Base-by-base conservation (phyloP, 257 asterid genomes). In the Rehmannia glutinosa region DNA sequence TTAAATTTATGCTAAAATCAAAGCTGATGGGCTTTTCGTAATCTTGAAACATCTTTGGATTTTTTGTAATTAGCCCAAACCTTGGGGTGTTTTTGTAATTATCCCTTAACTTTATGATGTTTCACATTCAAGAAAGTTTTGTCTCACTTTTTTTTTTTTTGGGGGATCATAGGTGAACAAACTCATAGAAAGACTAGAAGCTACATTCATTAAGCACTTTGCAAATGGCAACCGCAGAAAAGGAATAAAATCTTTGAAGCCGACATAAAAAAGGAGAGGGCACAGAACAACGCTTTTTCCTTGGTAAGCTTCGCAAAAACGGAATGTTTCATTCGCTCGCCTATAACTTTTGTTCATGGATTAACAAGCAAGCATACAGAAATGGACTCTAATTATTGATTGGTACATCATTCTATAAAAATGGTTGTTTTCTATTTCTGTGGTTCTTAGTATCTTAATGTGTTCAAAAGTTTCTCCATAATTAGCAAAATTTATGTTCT, bases 151-250 rank as follows among this genome's bases (percentile, higher is more conserved):
- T 38, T 17, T 38, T 4, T 7, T 64, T 13, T 8, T 4, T 55
- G 25, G 55, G n/a, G n/a, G n/a, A n/a, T 51, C 43, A 16, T 69
- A 91, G 95, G 83, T 88, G 38, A 68, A 68, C 71, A 78, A 69
- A 68, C 87, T 92, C 55, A 66, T 81, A 53, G 89, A 81, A 35
- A 87, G 80, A 70, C 67, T 84, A 36, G 96, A 92, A 71, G 71
- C 77, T 50, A 73, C 97, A 3, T 84, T 83, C 76, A 62, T 89
- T 45, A 92, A 92, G 78, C 90, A 89, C 73, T 92, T 92, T 49
- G 42, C 91, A 6, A 87, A 92, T 62, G 98, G 97, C 45, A 92
- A 92, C 64, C 86, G 77, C 35, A 74, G 90, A 17, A 78, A 82
- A 62, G 98, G 96, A 52, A 92, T 89, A 83, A 81, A 75, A 38